phyloP scores from a whole-genome alignment of 2,329 filamentous ascomycete species.

The Furcasterigmium furcatum region DNA sequence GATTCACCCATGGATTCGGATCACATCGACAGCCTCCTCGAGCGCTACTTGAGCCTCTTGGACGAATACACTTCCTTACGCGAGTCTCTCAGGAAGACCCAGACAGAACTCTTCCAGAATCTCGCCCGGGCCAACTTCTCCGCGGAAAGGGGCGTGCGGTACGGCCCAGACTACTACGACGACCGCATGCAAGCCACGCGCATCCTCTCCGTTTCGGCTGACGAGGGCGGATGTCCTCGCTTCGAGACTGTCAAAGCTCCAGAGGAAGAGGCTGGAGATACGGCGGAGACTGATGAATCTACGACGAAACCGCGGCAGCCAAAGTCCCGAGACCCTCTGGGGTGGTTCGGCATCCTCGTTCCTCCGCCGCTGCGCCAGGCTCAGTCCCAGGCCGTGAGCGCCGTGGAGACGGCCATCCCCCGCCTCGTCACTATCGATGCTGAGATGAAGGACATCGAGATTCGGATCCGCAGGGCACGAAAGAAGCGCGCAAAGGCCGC shows the following conservation, averaged over 20 bases:
- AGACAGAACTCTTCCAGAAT: slow-evolving; percentile 53
- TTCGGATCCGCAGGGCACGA: slow-evolving; percentile 61
- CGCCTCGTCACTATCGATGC: slow-evolving; percentile 53
- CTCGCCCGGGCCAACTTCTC: slow-evolving; percentile 76
- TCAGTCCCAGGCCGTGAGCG: slow-evolving; percentile 54
- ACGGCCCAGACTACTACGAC: slow-evolving; percentile 70
- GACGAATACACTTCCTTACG: slow-evolving; percentile 64
- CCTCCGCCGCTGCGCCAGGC: slow-evolving; percentile 52
- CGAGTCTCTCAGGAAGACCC: slow-evolving; percentile 45
- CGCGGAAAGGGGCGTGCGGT: slow-evolving; percentile 59
- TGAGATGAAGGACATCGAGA: slow-evolving; percentile 64
- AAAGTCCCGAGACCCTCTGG: slow-evolving; percentile 48
- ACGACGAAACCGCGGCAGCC: neutral
- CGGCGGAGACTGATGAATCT: slow-evolving; percentile 5
- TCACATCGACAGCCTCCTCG: slow-evolving; percentile 60
- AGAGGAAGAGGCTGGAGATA: slow-evolving; percentile 6
- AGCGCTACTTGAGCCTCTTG: slow-evolving; percentile 62
- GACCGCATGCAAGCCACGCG: slow-evolving; percentile 65
- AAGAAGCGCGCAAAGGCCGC: slow-evolving; percentile 51
- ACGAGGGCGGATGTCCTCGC: slow-evolving; percentile 10
- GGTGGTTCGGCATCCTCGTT: slow-evolving; percentile 54
- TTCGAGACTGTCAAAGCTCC: slow-evolving; percentile 16
- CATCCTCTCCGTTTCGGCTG: slow-evolving; percentile 28
- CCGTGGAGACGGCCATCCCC: slow-evolving; percentile 56
- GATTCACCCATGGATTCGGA: slow-evolving; percentile 13